Evolutionary conservation across 2,329 filamentous ascomycete species (phyloP), one percentile per base, ranked within the genome.

Genomic region (Fusarium sp.): DNA sequence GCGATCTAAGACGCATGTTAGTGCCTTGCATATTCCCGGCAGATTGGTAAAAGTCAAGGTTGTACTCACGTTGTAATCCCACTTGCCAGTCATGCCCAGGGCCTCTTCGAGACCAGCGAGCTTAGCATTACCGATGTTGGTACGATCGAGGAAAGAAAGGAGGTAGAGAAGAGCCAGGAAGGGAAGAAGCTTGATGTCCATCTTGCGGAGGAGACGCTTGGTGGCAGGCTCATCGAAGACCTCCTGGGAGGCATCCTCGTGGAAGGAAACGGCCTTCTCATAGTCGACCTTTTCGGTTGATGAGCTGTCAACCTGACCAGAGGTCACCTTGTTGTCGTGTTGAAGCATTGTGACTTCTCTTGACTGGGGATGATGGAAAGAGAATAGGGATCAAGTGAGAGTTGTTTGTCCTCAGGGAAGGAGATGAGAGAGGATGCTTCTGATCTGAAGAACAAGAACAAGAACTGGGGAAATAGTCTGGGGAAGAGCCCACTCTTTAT

Each of bases 141-240:
- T 78, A 41, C 80, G 79, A 60, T 83, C 82, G 24, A 83, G 79
- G 80, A 90, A 90, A 59, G 86, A 87, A 18, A 88, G 86, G 5
- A 91, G 81, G 71, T 91, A 91, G 24, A 91, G 84, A 1, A 91
- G 77, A 8, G 88, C 86, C 70, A 91, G 85, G 79, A 90, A 88
- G 2, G 90, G 90, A 50, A 91, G 86, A 28, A 91, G 84, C 76
- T 85, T 82, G 82, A 85, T 81, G 79, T 90, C 86, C 72, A 89
- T 82, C 80, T 87, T 88, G 75, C 86, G 82, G 42, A 90, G 76
- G 0, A 90, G 84, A 63, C 81, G 83, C 72, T 84, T 88, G n/a
- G 85, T 89, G 22, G 82, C 67, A 48, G 81, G 76, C 41, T 55
- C 57, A 66, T 83, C 81, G n/a, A 79, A 83, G 47, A 77, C 72